These are phyloP conservation scores for Russula earlei DNA, from an alignment of 768 basidiomycete species.

Conservation along the genomic window DNA sequence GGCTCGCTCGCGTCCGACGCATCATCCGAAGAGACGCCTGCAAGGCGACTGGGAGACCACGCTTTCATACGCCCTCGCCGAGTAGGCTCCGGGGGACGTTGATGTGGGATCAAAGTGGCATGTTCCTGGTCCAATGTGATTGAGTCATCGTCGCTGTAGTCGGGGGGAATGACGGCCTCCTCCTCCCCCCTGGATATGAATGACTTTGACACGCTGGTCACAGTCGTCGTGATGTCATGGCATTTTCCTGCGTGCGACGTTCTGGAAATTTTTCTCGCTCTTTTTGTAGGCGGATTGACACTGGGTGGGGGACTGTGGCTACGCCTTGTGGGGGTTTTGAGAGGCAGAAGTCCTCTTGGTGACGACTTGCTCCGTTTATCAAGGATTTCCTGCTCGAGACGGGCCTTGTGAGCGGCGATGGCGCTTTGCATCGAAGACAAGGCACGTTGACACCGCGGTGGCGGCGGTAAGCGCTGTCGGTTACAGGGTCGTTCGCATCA, in stretches of 20 bases:
- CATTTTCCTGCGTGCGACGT: conserved; percentile 24
- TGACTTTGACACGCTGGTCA: conserved; percentile 26
- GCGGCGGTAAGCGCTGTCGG: no score
- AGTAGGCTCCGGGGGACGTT: background rate
- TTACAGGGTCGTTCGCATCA: no score
- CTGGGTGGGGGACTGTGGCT: conserved; percentile 28
- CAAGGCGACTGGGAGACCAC: conserved; percentile 53
- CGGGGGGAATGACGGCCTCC: conserved; percentile 26
- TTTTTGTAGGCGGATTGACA: conserved; percentile 21
- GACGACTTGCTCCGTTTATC: background rate
- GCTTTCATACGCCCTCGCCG: conserved; percentile 25
- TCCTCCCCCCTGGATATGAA: conserved; percentile 33
- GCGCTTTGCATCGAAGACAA: conserved; percentile 51
- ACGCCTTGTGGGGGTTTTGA: conserved; percentile 36
- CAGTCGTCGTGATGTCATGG: conserved; percentile 14
- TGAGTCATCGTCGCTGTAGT: conserved; percentile 18
- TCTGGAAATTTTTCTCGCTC: conserved; percentile 23
- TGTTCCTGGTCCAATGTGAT: conserved; percentile 27
- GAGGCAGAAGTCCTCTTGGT: background rate
- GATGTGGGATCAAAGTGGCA: background rate
- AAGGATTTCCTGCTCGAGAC: conserved; percentile 14
- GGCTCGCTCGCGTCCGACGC: conserved; percentile 6
- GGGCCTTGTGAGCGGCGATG: conserved; percentile 63
- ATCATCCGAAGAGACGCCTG: conserved; percentile 27
- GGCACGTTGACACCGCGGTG: background rate